These are phyloP conservation scores for Apophysomyces ossiformis DNA, from an alignment of 371 early-diverging fungal species.

Conservation along the genomic window DNA sequence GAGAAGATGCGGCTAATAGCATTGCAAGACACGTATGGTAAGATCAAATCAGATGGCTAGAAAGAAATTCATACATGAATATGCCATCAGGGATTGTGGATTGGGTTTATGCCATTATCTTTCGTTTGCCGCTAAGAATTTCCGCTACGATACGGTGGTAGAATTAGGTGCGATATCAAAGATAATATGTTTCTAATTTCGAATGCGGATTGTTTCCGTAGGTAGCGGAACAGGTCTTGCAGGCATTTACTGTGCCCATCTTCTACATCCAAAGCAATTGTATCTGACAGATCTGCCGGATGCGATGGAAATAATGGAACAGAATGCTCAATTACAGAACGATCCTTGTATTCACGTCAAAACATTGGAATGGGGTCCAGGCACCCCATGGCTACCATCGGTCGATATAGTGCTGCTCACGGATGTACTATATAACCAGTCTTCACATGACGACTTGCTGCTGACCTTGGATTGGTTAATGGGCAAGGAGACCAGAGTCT, in stretches of 20 bases:
- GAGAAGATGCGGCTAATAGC: constrained; percentile 46
- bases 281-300: constrained; percentile 50
- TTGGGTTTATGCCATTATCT: constrained; percentile 42
- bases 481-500: constrained; percentile 23
- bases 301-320: constrained; percentile 38
- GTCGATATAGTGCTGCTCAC: constrained; percentile 43
- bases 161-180: neutral
- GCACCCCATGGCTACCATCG: constrained; percentile 1
- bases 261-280: constrained; percentile 25
- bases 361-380: constrained; percentile 40
- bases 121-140: constrained; percentile 3
- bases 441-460: constrained; percentile 40
- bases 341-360: constrained; percentile 19
- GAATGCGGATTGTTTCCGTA: neutral
- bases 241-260: constrained; percentile 44
- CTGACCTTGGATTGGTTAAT: constrained; percentile 40
- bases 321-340: constrained; percentile 28
- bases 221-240: constrained; percentile 57
- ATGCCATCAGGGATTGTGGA: constrained; percentile 46
- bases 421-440: constrained; percentile 53
- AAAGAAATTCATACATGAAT: neutral
- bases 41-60: neutral
- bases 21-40: constrained; percentile 55
- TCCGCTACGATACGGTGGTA: constrained; percentile 2
- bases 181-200: neutral